A percentile compares a stretch with the other conserved stretches of the same genome.
These are phyloP conservation scores for Microsporum ferrugineum DNA, from an alignment of 2,329 filamentous ascomycete genomes.

Conservation along the genomic window DNA sequence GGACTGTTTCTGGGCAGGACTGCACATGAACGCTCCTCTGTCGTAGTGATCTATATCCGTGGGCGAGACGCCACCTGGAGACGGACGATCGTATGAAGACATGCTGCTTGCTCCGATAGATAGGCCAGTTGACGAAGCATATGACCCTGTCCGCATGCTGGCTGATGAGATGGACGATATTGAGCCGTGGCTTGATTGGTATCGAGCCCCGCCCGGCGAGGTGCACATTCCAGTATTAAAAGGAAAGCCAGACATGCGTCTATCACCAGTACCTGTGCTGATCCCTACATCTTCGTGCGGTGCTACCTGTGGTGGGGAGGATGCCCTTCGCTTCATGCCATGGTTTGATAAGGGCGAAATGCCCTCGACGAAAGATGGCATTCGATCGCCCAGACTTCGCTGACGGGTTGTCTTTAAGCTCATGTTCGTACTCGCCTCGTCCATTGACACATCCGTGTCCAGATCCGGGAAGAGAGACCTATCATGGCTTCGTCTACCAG, in stretches of 20 bases:
- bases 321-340: constrained; percentile 54
- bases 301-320: constrained; percentile 45
- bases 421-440: constrained; percentile 25
- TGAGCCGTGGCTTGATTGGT: constrained; percentile 48
- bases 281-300: constrained; percentile 36
- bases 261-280: constrained; percentile 30
- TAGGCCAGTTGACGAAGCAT: constrained; percentile 49
- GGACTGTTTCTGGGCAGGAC: constrained; percentile 33
- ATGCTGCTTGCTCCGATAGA: constrained; percentile 52
- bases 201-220: constrained; percentile 41
- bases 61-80: constrained; percentile 49
- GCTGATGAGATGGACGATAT: constrained; percentile 55
- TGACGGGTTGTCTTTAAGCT: constrained; percentile 17
- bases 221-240: constrained; percentile 37
- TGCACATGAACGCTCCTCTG: constrained; percentile 39
- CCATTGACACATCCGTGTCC: constrained; percentile 32
- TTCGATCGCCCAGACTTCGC: constrained; percentile 30
- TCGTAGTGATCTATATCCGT: constrained; percentile 45
- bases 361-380: constrained; percentile 26
- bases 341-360: constrained; percentile 31
- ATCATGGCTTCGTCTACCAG: constrained; percentile 53
- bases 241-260: constrained; percentile 43
- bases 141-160: constrained; percentile 49
- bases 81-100: constrained; percentile 49
- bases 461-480: constrained; percentile 44